Evolutionary conservation across 202 grass and related monocot genomes (phyloP).

Genomic region (Setaria italica): DNA sequence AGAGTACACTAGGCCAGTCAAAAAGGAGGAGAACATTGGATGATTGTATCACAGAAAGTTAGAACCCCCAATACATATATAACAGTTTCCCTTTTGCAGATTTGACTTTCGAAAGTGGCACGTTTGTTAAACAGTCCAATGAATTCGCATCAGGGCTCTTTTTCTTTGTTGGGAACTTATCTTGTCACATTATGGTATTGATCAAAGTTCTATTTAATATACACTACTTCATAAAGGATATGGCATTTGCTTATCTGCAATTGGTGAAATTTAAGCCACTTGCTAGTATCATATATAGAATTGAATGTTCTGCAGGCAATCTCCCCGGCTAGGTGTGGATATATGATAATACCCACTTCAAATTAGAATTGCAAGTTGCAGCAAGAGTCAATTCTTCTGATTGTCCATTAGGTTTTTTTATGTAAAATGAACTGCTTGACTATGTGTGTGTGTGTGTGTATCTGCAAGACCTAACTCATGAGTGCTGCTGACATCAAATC

Average conservation of each 20-base stretch:
- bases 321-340: not conserved
- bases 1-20: conserved; percentile 42
- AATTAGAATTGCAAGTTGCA: conserved; percentile 32
- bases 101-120: conserved; percentile 33
- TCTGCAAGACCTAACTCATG: conserved; percentile 28
- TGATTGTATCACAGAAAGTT: conserved; percentile 41
- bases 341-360: conserved; percentile 19
- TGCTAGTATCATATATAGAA: not conserved
- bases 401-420: not conserved
- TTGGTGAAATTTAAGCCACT: conserved; percentile 1
- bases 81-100: conserved; percentile 15
- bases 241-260: not conserved
- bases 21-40: conserved; percentile 31
- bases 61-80: not conserved
- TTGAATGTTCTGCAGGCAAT: not conserved
- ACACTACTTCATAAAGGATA: not conserved
- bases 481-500: conserved; percentile 10
- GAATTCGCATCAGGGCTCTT: not conserved
- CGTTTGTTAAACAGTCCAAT: conserved; percentile 8
- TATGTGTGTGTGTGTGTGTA: not conserved
- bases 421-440: not conserved
- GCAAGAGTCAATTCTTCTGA: not conserved
- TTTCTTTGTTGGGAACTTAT: conserved; percentile 16
- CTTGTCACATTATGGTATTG: conserved; percentile 1
- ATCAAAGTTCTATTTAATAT: not conserved